Evolutionary conservation across 345 rosid genomes (phyloP).

Genomic region (Salix caprea): DNA sequence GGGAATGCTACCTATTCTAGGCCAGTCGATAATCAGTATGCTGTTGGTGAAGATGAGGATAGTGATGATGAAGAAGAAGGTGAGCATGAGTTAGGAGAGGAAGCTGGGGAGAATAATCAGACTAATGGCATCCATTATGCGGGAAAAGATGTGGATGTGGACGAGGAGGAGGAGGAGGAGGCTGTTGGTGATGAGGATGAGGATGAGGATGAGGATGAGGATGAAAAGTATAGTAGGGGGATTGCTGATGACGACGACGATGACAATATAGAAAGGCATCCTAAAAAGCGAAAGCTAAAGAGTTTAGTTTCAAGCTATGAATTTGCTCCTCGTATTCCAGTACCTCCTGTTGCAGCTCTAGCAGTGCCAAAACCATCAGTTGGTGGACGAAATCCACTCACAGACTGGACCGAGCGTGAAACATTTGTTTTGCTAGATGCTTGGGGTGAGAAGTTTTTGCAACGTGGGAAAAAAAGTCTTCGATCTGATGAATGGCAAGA

Average conservation of each 20-base stretch:
- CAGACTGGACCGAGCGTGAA: slow-evolving; percentile 90
- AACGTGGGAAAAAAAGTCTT: slow-evolving; percentile 82
- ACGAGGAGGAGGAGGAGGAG: slow-evolving; percentile 30
- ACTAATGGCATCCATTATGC: slow-evolving; percentile 35
- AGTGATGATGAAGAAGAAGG: slow-evolving; percentile 31
- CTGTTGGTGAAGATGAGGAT: slow-evolving; percentile 40
- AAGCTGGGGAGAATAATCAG: slow-evolving; percentile 39
- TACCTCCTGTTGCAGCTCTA: slow-evolving; percentile 24
- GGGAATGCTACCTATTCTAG: slow-evolving; percentile 35
- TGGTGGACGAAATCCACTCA: slow-evolving; percentile 58
- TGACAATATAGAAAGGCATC: slow-evolving; percentile 49
- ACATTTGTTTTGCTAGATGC: slow-evolving; percentile 76
- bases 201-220: slow-evolving; percentile 24
- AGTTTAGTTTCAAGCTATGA: slow-evolving; percentile 70
- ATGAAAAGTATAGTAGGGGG: slow-evolving; percentile 23
- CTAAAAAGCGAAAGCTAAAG: slow-evolving; percentile 68
- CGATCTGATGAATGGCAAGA: slow-evolving; percentile 93
- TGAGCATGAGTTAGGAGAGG: slow-evolving; percentile 31
- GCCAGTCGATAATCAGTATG: slow-evolving; percentile 24
- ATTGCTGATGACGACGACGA: not conserved
- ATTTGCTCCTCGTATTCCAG: slow-evolving; percentile 71
- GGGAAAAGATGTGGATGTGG: slow-evolving; percentile 33
- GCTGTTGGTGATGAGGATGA: slow-evolving; percentile 26
- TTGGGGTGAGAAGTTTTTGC: slow-evolving; percentile 89
- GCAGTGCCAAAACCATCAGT: slow-evolving; percentile 36